phyloP scores from a whole-genome alignment of 306 rosid genomes.

The Sphenostylis stenocarpa region DNA sequence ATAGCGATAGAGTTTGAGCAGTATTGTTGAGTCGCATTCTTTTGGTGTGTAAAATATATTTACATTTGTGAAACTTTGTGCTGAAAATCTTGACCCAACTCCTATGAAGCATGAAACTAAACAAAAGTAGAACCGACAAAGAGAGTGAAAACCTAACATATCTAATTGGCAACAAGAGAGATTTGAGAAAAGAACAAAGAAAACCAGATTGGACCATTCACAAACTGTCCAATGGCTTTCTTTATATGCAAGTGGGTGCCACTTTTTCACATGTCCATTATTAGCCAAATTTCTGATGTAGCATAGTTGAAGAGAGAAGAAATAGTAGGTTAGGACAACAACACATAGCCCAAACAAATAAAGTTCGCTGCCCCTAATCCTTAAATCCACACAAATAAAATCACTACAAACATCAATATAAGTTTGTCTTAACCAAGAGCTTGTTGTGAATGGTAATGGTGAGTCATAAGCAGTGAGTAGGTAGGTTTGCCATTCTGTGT shows the following conservation, averaged over 20 bases:
- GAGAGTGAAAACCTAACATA: slow-evolving; percentile 28
- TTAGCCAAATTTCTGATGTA: no score
- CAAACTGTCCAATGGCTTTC: slow-evolving; percentile 14
- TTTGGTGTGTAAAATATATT: neutral
- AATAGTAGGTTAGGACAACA: no score
- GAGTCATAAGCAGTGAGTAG: no score
- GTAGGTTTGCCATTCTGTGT: no score
- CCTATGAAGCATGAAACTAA: neutral
- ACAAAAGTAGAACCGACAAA: slow-evolving; percentile 12
- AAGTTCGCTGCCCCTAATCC: no score
- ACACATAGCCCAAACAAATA: no score
- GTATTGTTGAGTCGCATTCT: neutral
- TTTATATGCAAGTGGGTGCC: slow-evolving; percentile 31
- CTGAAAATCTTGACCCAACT: neutral
- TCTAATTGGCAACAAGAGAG: slow-evolving; percentile 9
- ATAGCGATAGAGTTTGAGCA: no score
- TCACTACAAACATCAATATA: no score
- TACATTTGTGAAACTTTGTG: neutral
- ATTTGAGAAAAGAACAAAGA: neutral
- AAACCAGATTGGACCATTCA: slow-evolving; percentile 22
- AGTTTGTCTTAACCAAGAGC: no score
- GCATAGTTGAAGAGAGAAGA: no score
- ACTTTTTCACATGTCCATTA: slow-evolving; percentile 28
- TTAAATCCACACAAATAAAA: no score
- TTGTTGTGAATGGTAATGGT: no score